Evolutionary conservation across 805 yeast species (phyloP), one percentile per base, ranked within the genome.

Genomic region (Saccharomycopsis javanensis): DNA sequence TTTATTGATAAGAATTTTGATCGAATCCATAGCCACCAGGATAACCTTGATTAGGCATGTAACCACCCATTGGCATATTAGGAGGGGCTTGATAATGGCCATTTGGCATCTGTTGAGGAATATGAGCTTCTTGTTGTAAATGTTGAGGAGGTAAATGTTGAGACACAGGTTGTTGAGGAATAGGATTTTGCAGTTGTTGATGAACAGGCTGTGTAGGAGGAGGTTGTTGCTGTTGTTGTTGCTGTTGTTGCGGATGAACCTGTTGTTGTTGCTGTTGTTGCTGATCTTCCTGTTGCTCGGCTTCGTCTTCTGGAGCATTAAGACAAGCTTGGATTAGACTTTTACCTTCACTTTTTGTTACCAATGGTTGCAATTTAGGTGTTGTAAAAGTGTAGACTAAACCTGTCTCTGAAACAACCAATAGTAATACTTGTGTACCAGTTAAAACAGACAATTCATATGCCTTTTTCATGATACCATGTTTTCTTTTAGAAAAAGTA

Each of bases 381-480:
- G 99, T 94, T 57, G 98, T 92, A 71, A 94, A 94, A 20, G 99
- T 94, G 73, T 94, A 94, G 56, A 94, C 99, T 61, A 94, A 82
- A 15, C 99, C 99, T n/a, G 99, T 94, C 72, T 94, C 99, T 55
- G 96, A 86, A 31, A 94, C 99, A 57, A 94, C 99, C 65, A 94
- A 80, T 60, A 94, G 76, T 62, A 94, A 79, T 30, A 94, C 98
- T 72, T 94, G 99, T 33, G 99, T 94, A 58, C 99, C 99, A 13
- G 99, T 94, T 65, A 94, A 79, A 55, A 94, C 98, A 20, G 96
- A 86, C 63, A 94, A 79, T 71, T 94, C 99, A 73, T 92, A 94
- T n/a, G 99, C 99, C 75, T 94, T 94, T 75, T 94, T 94, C 99
- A 94, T 94, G 67, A 94, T 92, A 65, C 99, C 99, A 51, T 97